A percentile compares a stretch with the other conserved stretches of the same genome.
Conservation (phyloP, 495 filamentous ascomycete genomes). For the Penicillium maclennaniae region DNA sequence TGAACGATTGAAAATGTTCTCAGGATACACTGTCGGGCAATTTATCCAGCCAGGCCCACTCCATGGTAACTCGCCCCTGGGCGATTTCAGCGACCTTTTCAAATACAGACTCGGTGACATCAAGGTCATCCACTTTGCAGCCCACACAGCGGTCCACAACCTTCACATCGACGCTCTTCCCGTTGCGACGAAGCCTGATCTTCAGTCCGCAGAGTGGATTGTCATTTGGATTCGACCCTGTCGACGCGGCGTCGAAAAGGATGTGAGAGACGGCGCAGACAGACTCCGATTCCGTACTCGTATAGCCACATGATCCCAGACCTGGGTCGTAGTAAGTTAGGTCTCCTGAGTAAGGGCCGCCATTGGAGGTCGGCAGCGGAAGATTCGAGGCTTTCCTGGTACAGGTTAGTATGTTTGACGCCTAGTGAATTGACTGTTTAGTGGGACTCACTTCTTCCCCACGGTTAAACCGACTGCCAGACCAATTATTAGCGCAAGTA, state of each 20-base stretch:
- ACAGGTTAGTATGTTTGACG: neutral
- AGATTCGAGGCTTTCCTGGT: slow-evolving; percentile 33
- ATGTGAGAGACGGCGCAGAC: slow-evolving; percentile 66
- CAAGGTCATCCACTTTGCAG: slow-evolving; percentile 61
- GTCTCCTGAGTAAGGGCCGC: slow-evolving; percentile 56
- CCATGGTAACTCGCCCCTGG: slow-evolving; percentile 56
- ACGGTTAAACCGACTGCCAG: slow-evolving; percentile 50
- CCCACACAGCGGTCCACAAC: slow-evolving; percentile 74
- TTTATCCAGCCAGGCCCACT: slow-evolving; percentile 63
- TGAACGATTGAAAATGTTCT: neutral
- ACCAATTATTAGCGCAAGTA: slow-evolving; percentile 53
- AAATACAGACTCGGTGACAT: slow-evolving; percentile 62
- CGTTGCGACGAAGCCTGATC: slow-evolving; percentile 53
- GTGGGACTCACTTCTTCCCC: slow-evolving; percentile 14
- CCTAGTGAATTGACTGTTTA: neutral
- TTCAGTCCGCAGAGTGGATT: slow-evolving; percentile 68
- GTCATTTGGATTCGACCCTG: slow-evolving; percentile 57
- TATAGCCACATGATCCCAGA: slow-evolving; percentile 68
- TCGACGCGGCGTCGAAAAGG: slow-evolving; percentile 59
- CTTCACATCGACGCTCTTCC: slow-evolving; percentile 58
- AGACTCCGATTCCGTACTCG: slow-evolving; percentile 45
- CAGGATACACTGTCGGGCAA: slow-evolving; percentile 17
- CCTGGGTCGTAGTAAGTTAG: slow-evolving; percentile 67
- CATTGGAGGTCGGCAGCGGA: slow-evolving; percentile 52
- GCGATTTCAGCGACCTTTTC: slow-evolving; percentile 51